These are phyloP conservation scores for Orbilia javanica DNA, from an alignment of 2,329 filamentous ascomycete genomes.

Conservation along the genomic window DNA sequence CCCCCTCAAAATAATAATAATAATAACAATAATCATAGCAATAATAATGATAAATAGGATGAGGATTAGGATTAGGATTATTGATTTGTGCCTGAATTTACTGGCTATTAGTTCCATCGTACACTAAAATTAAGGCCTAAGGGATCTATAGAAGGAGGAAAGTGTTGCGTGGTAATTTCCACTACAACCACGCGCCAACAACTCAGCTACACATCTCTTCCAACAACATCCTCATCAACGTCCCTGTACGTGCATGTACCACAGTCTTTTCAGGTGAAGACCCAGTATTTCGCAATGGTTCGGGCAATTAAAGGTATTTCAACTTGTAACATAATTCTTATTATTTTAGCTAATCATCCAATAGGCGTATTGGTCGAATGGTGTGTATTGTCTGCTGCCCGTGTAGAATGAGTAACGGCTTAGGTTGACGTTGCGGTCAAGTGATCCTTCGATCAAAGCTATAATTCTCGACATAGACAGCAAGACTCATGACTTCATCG, in stretches of 20 bases:
- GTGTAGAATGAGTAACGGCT: not conserved
- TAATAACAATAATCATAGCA: too few species aligned
- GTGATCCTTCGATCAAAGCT: constrained; percentile 63
- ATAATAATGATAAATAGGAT: too few species aligned
- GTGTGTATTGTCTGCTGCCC: constrained; percentile 28
- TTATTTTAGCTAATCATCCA: constrained; percentile 24
- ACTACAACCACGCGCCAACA: constrained; percentile 2
- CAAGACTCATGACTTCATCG: constrained; percentile 61
- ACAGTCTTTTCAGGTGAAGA: not conserved
- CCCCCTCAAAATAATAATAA: too few species aligned
- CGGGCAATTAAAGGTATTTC: constrained; percentile 61
- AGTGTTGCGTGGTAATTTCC: constrained; percentile 52
- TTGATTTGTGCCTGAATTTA: too few species aligned
- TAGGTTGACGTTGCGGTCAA: constrained; percentile 5
- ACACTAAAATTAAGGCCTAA: not conserved
- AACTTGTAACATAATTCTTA: not conserved
- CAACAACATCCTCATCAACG: constrained; percentile 1
- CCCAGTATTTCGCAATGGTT: constrained; percentile 39
- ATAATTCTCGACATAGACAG: constrained; percentile 62
- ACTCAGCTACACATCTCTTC: constrained; percentile 18
- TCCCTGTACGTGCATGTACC: not conserved
- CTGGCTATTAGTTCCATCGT: too few species aligned
- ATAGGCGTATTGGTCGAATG: constrained; percentile 62
- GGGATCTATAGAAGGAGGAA: not conserved
- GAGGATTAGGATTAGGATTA: not conserved